Conservation (phyloP, 2,329 filamentous ascomycete species). For the Neonectria punicea region DNA sequence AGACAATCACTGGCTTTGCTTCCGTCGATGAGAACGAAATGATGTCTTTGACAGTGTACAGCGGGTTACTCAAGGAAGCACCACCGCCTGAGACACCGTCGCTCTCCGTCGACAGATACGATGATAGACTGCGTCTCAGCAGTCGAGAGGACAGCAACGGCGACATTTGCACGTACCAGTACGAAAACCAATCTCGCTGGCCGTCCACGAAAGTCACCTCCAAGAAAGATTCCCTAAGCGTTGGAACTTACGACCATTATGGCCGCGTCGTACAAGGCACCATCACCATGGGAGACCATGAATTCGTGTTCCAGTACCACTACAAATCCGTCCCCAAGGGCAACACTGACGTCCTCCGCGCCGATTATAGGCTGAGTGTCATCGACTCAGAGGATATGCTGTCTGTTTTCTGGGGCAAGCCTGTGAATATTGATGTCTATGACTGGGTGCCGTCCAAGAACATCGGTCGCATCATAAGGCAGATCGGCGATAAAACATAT, state of each 20-base stretch:
- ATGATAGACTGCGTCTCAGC: constrained; percentile 22
- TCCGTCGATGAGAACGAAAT: constrained; percentile 9
- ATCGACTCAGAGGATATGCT: constrained; percentile 10
- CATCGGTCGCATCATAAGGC: constrained; percentile 26
- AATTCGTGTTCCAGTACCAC: constrained; percentile 29
- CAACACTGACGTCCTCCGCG: constrained; percentile 28
- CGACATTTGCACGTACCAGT: constrained; percentile 23
- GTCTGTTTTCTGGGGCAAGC: constrained; percentile 35
- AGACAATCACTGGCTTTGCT: constrained; percentile 25
- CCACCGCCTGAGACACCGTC: constrained; percentile 8
- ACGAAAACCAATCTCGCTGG: constrained; percentile 18
- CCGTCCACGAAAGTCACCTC: constrained; percentile 19
- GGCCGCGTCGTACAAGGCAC: constrained; percentile 26
- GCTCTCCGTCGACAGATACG: constrained; percentile 22
- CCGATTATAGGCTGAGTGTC: constrained; percentile 20
- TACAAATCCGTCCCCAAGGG: constrained; percentile 27
- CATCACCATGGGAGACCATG: neutral
- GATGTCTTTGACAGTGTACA: constrained; percentile 21
- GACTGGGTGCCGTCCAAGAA: constrained; percentile 31
- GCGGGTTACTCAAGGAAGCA: constrained; percentile 18
- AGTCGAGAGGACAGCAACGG: constrained; percentile 9
- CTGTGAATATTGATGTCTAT: constrained; percentile 25
- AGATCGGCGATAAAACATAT: constrained; percentile 16
- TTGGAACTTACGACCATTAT: constrained; percentile 29
- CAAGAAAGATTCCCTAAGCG: constrained; percentile 5